These are phyloP conservation scores for Syzygium aqueum DNA, from an alignment of 345 rosid genomes.

Conservation along the genomic window DNA sequence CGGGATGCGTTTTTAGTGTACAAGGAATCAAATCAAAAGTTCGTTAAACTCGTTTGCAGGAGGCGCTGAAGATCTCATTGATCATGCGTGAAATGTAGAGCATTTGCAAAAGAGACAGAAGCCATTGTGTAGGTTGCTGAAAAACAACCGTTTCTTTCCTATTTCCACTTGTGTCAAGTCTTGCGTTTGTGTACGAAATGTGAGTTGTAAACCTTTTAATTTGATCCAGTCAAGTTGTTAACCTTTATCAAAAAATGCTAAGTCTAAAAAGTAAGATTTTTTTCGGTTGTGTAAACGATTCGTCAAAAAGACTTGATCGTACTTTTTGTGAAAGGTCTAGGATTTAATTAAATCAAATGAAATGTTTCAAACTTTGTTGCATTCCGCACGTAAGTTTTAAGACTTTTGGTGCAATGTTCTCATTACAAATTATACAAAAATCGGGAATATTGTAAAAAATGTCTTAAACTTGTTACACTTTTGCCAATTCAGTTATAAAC, in stretches of 20 bases:
- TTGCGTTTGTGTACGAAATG: too few relatives aligned
- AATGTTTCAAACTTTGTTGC: neutral
- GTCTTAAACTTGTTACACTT: too few relatives aligned
- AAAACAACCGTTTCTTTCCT: neutral
- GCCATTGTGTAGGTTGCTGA: neutral
- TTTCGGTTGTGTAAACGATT: too few relatives aligned
- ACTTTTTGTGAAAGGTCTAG: accelerated
- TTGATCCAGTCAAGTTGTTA: neutral
- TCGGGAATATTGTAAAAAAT: too few relatives aligned
- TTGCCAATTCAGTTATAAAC: too few relatives aligned
- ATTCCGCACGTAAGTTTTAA: neutral
- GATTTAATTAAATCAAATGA: neutral
- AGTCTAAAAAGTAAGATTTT: neutral
- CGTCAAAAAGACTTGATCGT: neutral
- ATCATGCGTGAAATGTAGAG: neutral
- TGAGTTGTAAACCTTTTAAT: neutral
- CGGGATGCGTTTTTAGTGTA: neutral
- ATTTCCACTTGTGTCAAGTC: neutral
- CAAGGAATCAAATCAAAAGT: neutral
- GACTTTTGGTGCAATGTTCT: neutral
- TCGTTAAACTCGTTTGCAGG: neutral
- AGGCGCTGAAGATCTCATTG: neutral
- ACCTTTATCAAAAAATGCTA: neutral
- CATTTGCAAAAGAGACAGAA: neutral
- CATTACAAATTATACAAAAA: neutral